Conservation (phyloP, 2,329 filamentous ascomycete species). For the Fusarium cicatricum region DNA sequence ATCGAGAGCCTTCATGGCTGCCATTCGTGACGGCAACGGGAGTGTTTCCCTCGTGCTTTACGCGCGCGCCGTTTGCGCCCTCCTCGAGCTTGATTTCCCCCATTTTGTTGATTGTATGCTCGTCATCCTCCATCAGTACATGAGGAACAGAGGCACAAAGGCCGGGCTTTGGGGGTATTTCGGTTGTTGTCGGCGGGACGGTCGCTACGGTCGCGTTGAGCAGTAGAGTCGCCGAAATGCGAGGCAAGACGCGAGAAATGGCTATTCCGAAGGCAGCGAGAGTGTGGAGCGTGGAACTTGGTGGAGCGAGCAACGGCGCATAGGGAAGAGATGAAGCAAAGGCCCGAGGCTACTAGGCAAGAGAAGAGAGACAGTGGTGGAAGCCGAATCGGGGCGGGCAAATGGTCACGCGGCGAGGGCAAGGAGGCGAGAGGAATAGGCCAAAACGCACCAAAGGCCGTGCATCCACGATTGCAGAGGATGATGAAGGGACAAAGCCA, state of each 20-base stretch:
- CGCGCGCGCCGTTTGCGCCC: conserved; percentile 47
- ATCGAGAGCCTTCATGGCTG: conserved; percentile 41
- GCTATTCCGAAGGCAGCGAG: conserved; percentile 36
- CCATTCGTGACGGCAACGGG: conserved; percentile 49
- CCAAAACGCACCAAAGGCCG: conserved; percentile 25
- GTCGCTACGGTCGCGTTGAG: conserved; percentile 14
- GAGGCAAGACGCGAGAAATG: conserved; percentile 34
- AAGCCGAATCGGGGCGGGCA: conserved; percentile 26
- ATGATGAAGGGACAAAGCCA: conserved; percentile 36
- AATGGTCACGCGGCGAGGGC: conserved; percentile 24
- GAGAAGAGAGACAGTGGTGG: conserved; percentile 19
- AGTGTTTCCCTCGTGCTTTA: conserved; percentile 53
- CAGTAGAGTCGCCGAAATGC: conserved; percentile 24
- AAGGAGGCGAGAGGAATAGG: conserved; percentile 19
- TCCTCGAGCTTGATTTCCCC: conserved; percentile 57
- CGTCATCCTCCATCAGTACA: conserved; percentile 53
- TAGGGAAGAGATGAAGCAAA: conserved; percentile 31
- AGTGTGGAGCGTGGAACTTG: conserved; percentile 39
- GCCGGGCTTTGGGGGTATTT: conserved; percentile 12
- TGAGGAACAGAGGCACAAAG: conserved; percentile 30
- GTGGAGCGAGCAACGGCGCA: conserved; percentile 42
- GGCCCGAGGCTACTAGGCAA: conserved; percentile 6
- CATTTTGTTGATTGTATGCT: conserved; percentile 51
- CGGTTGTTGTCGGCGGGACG: conserved; percentile 7
- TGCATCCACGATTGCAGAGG: conserved; percentile 34